phyloP scores from a whole-genome alignment of 2,329 filamentous ascomycete genomes.

The Calonectria pauciramosa region DNA sequence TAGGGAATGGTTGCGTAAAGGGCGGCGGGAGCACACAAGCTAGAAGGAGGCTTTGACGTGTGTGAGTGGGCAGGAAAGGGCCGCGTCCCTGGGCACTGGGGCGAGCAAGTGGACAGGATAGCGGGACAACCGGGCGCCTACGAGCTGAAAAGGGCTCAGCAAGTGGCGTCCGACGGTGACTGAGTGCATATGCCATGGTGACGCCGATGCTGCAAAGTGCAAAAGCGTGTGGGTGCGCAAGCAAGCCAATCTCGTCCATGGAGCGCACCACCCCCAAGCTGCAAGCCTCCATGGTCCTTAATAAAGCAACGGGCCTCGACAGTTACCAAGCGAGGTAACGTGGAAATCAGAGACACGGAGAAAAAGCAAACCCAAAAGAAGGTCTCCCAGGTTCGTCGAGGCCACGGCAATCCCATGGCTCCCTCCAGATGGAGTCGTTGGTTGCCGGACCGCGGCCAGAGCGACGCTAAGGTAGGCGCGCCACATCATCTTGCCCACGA shows the following conservation, averaged over 20 bases:
- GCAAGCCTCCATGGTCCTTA: not conserved
- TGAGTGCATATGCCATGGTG: not conserved
- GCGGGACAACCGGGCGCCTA: slow-evolving; percentile 3
- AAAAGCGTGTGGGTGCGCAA: not conserved
- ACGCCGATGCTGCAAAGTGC: not conserved
- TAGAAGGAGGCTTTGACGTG: slow-evolving; percentile 14
- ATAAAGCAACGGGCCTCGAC: not conserved
- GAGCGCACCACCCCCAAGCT: not conserved
- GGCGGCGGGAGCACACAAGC: slow-evolving; percentile 5
- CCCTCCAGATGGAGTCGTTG: slow-evolving; percentile 13
- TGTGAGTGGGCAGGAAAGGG: slow-evolving; percentile 9
- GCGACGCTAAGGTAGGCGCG: slow-evolving; percentile 25
- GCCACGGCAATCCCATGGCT: not conserved
- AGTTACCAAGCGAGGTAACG: not conserved
- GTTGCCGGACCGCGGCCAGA: slow-evolving; percentile 22
- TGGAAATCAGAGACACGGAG: not conserved
- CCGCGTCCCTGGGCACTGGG: not conserved
- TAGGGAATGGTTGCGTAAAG: slow-evolving; percentile 14
- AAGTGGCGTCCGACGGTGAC: slow-evolving; percentile 7
- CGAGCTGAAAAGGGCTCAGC: slow-evolving; percentile 19
- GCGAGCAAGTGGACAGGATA: not conserved
- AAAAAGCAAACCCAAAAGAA: slow-evolving; percentile 6
- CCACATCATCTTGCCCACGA: slow-evolving; percentile 26
- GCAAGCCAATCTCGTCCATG: not conserved
- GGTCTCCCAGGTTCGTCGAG: not conserved